Conservation (phyloP, 164 flowering plant genomes). For the Hamamelis virginiana region DNA sequence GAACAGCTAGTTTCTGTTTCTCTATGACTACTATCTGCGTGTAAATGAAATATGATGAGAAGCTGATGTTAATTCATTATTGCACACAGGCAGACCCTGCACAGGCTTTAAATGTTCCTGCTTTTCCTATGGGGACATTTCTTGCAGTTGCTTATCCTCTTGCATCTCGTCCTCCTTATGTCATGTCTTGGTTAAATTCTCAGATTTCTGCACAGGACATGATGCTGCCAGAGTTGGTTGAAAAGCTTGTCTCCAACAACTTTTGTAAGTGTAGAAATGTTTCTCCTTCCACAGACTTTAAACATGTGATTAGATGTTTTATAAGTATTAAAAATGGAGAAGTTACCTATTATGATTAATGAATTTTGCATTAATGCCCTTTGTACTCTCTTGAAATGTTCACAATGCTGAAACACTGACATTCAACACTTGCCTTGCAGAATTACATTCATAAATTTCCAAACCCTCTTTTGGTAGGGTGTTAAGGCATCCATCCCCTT, state of each 20-base stretch:
- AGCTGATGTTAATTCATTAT: conserved; percentile 9
- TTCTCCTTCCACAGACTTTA: neutral
- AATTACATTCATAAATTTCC: too few species aligned
- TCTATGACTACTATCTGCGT: neutral
- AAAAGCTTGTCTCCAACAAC: conserved; percentile 85
- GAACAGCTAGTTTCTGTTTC: neutral
- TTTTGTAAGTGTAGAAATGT: conserved; percentile 64
- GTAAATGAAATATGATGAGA: neutral
- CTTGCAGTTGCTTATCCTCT: conserved; percentile 88
- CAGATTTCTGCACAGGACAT: conserved; percentile 85
- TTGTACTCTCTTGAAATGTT: too few species aligned
- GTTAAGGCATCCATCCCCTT: too few species aligned
- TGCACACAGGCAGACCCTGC: conserved; percentile 90
- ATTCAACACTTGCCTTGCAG: too few species aligned
- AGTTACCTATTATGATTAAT: neutral
- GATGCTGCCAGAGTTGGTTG: conserved; percentile 91
- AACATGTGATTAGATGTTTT: too few species aligned
- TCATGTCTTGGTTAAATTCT: conserved; percentile 76
- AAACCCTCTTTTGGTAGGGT: too few species aligned
- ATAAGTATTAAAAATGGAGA: too few species aligned
- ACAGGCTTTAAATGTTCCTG: conserved; percentile 91
- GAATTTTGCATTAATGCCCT: neutral
- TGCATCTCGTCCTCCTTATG: conserved; percentile 80
- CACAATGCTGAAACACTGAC: too few species aligned
- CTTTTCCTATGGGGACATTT: conserved; percentile 83